Conservation (phyloP, 73 alveolate species). For the Paramecium caudatum region DNA sequence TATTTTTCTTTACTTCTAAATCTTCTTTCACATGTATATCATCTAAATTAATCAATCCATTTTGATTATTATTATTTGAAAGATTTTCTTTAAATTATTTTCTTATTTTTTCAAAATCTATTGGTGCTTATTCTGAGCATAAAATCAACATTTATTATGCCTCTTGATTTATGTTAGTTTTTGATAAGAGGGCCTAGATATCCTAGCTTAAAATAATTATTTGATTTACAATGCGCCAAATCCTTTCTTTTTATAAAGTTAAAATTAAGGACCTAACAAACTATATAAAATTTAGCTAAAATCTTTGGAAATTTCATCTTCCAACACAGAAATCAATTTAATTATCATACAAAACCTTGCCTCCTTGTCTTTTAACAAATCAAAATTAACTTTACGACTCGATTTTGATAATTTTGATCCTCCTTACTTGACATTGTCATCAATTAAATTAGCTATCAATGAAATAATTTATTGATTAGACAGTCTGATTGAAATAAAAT, state of each 20-base stretch:
- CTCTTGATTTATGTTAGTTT: not conserved
- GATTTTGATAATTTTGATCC: not conserved
- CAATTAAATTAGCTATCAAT: not conserved
- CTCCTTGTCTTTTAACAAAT: not conserved
- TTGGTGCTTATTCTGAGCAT: not conserved
- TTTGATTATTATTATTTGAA: not conserved
- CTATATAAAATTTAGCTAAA: not conserved
- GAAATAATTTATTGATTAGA: not conserved
- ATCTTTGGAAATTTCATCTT: conserved; percentile 34
- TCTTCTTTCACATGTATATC: conserved; percentile 44
- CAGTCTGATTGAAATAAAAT: not conserved
- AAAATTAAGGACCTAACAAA: conserved; percentile 9
- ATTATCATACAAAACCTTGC: conserved; percentile 23
- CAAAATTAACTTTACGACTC: conserved; percentile 22
- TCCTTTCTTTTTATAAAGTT: conserved; percentile 7
- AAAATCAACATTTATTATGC: not conserved
- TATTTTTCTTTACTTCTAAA: not conserved
- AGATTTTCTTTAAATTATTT: conserved; percentile 10
- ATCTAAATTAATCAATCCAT: conserved; percentile 18
- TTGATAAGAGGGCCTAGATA: not conserved
- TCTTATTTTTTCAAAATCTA: conserved; percentile 43
- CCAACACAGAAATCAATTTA: not conserved
- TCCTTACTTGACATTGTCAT: conserved; percentile 9
- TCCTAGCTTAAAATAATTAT: conserved; percentile 1
- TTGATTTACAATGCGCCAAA: conserved; percentile 26